Evolutionary conservation across 805 yeast genomes (phyloP), one percentile per base, ranked within the genome.

Genomic region (Teunomyces panamensis): DNA sequence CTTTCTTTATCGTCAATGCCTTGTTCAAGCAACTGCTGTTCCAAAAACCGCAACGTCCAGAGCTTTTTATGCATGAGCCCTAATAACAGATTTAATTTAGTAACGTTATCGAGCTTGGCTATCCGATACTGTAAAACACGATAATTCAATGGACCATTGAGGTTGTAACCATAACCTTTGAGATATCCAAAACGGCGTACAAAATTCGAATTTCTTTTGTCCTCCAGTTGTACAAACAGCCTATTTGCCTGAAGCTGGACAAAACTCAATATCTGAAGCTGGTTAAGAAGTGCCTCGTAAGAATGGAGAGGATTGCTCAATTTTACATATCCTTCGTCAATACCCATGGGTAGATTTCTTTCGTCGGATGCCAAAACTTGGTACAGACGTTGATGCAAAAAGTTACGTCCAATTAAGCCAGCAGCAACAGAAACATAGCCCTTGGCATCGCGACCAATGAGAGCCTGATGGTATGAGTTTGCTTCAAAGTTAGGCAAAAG

Each of bases 401-500:
- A 73, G 48, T 63, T 67, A 37, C 59, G 55, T 3, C 73, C 75
- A 13, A 67, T 62, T 1, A 71, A 39, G 36, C 52, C 59, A 0
- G 75, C 75, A 5, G 65, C 57, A 13, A 59, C 47, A 0, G 76
- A 64, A 2, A 72, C 66, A 45, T 58, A 54, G 1, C 78, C 77
- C 3, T 59, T 24, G 3, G 54, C 49, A 50, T 72, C 74, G 45
- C 73, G 60, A 1, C 75, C 62, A 20, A 71, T 48, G 2, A 70
- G 53, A 0, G 76, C 64, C 47, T 74, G 76, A 42, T 57, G 60
- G 52, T 66, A 74, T 0, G 68, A 54, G 10, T 42, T 55, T 4
- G 77, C 73, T 39, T 63, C 58, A 49, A 57, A 73, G 17, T 62
- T 54, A 4, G 77, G 76, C 5, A 70, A 51, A 17, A 73, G 54